Base-by-base conservation (phyloP, 2,329 filamentous ascomycete genomes). In the Neurospora crassa region DNA sequence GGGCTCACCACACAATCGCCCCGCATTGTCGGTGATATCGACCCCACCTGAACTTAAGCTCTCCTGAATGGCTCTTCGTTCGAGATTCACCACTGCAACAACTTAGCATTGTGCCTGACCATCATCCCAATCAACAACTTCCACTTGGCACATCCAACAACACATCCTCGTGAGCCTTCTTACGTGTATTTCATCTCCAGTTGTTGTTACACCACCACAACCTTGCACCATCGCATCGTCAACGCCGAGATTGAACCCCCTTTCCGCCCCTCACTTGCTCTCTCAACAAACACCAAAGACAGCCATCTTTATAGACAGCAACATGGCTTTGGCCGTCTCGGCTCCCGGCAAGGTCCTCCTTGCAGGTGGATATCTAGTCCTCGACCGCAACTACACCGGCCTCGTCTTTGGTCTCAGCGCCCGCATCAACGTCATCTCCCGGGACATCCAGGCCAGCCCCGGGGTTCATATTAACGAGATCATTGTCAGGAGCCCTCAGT, bases 291-390 rank as follows among this genome's bases (percentile, higher is more conserved):
- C 67, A 34, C 24, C 47, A 4, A 20, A 40, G 14, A n/a, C 42
- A 8, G 47, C 40, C 71, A 47, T 41, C 67, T 80, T 77, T 79
- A 80, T 73, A 82, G 83, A 68, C 82, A 78, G 24, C 24, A 63
- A n/a, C 1, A 63, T 63, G 53, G 24, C 53, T 63, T 29, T 63
- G 34, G 91, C 90, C 78, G 88, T 97, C 75, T 98, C 96, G 74
- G 95, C 96, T 29, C 96, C 96, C 20, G 96, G 96, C 76, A 99
- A 99, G 84, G 96, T 99, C 73, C 88, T 99, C 74, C 88, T 98
- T 70, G 93, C 95, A 4, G 96, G 96, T 74, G 96, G 96, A 73
- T 99, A 98, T 82, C 89, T 98, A 67, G 95, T 97, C 29, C 90
- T 99, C 67, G 95, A 98, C 83, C 89, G 92, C 73, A 85, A 87